Evolutionary conservation across 768 basidiomycete genomes (phyloP).

Genomic region (Mrakia gelida): DNA sequence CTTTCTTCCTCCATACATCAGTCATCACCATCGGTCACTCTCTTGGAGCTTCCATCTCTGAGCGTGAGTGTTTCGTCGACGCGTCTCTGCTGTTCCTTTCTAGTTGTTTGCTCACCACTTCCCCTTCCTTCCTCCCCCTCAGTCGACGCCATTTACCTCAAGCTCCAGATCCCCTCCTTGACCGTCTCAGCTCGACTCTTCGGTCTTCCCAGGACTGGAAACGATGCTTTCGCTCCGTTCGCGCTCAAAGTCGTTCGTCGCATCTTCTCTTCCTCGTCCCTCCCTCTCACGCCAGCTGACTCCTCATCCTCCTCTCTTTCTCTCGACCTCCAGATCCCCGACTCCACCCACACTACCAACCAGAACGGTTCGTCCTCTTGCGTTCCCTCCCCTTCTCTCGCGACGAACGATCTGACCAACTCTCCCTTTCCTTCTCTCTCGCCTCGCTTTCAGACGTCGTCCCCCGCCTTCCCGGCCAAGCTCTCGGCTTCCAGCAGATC

Average conservation of each 20-base stretch:
- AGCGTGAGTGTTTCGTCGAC: not conserved
- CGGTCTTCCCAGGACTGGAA: not conserved
- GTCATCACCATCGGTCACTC: constrained; percentile 9
- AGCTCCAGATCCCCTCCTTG: constrained; percentile 2
- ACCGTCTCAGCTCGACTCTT: not conserved
- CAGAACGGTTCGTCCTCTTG: not conserved
- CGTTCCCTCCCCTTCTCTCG: not conserved
- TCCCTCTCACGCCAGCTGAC: no score
- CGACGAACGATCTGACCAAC: not conserved
- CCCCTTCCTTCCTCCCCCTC: not conserved
- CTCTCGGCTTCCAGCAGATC: constrained; percentile 3
- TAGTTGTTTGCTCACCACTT: not conserved
- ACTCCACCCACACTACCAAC: not conserved
- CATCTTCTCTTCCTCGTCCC: not conserved
- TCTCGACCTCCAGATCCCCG: not conserved
- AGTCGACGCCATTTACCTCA: constrained; percentile 6
- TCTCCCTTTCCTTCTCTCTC: not conserved
- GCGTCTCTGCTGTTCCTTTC: not conserved
- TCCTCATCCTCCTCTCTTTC: no score
- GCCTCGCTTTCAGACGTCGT: not conserved
- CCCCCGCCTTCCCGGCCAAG: not conserved
- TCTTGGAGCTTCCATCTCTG: constrained; percentile 1
- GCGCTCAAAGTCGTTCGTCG: not conserved
- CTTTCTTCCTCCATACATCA: not conserved
- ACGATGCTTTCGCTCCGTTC: not conserved